Conservation (phyloP, 371 early-diverging fungal species). For the Capillidium rhysosporum region DNA sequence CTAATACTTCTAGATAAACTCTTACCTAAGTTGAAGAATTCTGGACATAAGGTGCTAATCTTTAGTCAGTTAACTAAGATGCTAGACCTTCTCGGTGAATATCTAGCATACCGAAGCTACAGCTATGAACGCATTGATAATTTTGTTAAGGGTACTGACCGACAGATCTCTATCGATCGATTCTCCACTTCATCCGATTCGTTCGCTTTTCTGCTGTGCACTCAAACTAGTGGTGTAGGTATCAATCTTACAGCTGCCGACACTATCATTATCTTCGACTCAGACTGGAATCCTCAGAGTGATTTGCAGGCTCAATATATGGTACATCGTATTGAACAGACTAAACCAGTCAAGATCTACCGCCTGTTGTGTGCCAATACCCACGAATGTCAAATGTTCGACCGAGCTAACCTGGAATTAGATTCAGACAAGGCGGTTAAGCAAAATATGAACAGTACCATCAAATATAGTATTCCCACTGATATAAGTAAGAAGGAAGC, state of each 20-base stretch:
- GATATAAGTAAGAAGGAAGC: constrained; percentile 53
- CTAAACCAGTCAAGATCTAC: constrained; percentile 79
- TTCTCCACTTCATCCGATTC: constrained; percentile 76
- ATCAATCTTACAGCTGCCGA: constrained; percentile 94
- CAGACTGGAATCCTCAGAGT: constrained; percentile 92
- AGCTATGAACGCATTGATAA: constrained; percentile 81
- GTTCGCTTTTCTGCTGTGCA: constrained; percentile 75
- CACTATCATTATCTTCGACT: constrained; percentile 88
- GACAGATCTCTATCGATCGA: constrained; percentile 69
- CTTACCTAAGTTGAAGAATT: constrained; percentile 42
- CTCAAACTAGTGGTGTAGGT: constrained; percentile 88
- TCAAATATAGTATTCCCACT: neutral
- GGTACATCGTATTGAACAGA: constrained; percentile 86
- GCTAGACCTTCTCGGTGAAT: constrained; percentile 91
- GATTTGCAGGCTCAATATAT: constrained; percentile 38
- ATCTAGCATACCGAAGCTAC: constrained; percentile 68
- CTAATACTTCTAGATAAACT: constrained; percentile 63
- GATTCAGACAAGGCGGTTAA: constrained; percentile 74
- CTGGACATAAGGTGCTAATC: constrained; percentile 72
- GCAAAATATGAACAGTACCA: constrained; percentile 21
- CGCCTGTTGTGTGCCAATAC: constrained; percentile 74
- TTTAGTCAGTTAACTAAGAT: constrained; percentile 99
- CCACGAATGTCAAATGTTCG: constrained; percentile 75
- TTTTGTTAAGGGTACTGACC: constrained; percentile 63
- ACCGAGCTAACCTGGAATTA: constrained; percentile 70